These are phyloP conservation scores for Entomortierella chlamydospora DNA, from an alignment of 192 early-diverging fungal genomes.

Conservation along the genomic window DNA sequence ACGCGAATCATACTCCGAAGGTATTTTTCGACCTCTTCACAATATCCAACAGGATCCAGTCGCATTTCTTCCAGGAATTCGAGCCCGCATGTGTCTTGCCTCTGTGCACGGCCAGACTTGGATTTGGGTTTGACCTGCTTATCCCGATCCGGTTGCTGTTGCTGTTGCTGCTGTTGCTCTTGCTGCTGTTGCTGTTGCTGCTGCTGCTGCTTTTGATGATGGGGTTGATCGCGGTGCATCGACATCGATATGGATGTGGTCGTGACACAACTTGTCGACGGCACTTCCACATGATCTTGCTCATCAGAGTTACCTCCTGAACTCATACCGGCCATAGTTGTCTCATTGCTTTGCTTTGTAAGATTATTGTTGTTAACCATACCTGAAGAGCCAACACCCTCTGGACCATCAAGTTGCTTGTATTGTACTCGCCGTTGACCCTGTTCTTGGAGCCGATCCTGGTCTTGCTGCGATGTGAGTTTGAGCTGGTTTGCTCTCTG, in stretches of 20 bases:
- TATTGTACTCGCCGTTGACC: neutral
- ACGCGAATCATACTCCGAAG: slow-evolving; percentile 18
- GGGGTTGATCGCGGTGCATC: slow-evolving; percentile 32
- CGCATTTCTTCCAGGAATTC: neutral
- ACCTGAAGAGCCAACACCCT: neutral
- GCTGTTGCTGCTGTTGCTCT: slow-evolving; percentile 7
- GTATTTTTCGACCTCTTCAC: slow-evolving; percentile 15
- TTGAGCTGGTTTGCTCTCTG: neutral
- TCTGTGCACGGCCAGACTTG: neutral
- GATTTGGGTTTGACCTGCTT: neutral
- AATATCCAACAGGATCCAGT: neutral
- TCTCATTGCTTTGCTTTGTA: slow-evolving; percentile 47
- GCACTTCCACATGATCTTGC: slow-evolving; percentile 51
- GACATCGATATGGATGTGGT: slow-evolving; percentile 43
- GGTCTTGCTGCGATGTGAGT: neutral
- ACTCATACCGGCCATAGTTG: slow-evolving; percentile 47
- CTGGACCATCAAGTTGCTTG: slow-evolving; percentile 1
- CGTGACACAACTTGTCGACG: slow-evolving; percentile 45
- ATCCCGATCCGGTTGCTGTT: neutral
- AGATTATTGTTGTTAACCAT: slow-evolving; percentile 8
- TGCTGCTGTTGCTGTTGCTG: slow-evolving; percentile 17
- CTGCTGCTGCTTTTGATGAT: slow-evolving; percentile 6
- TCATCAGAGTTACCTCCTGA: slow-evolving; percentile 47
- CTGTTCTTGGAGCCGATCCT: neutral
- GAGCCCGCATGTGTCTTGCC: neutral